phyloP scores from a whole-genome alignment of 495 filamentous ascomycete species.

The Xylaria palmicola region DNA sequence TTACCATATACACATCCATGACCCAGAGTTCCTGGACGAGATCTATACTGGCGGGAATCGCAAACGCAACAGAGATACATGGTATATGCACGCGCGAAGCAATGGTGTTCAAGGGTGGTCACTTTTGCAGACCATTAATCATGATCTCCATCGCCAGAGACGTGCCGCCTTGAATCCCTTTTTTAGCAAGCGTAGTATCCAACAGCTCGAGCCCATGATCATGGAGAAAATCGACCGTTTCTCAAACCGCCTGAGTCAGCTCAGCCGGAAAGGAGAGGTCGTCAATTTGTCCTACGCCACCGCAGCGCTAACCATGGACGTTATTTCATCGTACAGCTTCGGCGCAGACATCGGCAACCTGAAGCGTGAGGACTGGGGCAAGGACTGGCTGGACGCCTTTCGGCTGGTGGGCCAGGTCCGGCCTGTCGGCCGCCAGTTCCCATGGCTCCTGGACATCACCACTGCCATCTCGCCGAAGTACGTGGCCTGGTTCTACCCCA shows the following conservation, averaged over 20 bases:
- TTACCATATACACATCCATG: slow-evolving; percentile 32
- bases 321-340: slow-evolving; percentile 27
- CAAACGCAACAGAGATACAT: slow-evolving; percentile 24
- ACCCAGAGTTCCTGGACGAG: slow-evolving; percentile 30
- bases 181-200: slow-evolving; percentile 24
- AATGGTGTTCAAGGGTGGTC: slow-evolving; percentile 12
- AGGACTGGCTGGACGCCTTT: neutral
- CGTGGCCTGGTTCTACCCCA: neutral
- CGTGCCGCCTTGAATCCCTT: slow-evolving; percentile 24
- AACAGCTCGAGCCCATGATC: slow-evolving; percentile 21
- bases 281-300: slow-evolving; percentile 25
- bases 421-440: neutral
- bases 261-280: slow-evolving; percentile 9
- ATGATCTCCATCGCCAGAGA: slow-evolving; percentile 30
- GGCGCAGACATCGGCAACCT: slow-evolving; percentile 4
- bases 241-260: slow-evolving; percentile 13
- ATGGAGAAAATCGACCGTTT: slow-evolving; percentile 16
- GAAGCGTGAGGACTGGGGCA: neutral
- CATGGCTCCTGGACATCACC: neutral
- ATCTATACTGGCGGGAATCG: slow-evolving; percentile 21
- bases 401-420: neutral
- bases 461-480: neutral
- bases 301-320: slow-evolving; percentile 30
- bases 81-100: slow-evolving; percentile 28
- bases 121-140: slow-evolving; percentile 21